Base-by-base conservation (phyloP, 1,284 basidiomycete species). In the Tylopilus sp. region DNA sequence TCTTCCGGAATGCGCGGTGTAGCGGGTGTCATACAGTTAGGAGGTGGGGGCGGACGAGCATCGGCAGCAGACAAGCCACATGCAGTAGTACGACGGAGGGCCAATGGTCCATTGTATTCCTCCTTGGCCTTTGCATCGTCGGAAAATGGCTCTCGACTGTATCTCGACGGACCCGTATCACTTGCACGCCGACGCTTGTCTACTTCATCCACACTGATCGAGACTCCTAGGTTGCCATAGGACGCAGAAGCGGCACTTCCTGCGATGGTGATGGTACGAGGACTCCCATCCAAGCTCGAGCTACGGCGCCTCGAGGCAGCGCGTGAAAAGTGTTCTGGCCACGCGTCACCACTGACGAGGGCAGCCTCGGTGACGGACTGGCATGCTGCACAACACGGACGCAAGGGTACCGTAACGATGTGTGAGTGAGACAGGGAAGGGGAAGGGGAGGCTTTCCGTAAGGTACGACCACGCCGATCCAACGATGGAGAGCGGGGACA, bases 171-270 rank as follows among this genome's bases (percentile, higher is more conserved):
- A 4, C 48, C 62, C 0, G 25, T 56, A 28, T 76, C 73, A n/a
- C 62, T 67, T 7, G 74, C 74, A 45, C 72, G 72, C 19, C 76
- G 72, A n/a, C 76, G 72, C 60, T 74, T 79, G 56, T 84, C 84
- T 2, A 83, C 76, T 62, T 87, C 84, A 57, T 87, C 85, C 0
- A 86, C 82, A 3, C 70, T 79, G 33, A 86, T 72, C 52, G 71
- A 59, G 14, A 72, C 52, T 5, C 64, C 56, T 15, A 61, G 52
- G 31, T 54, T 28, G 14, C 58, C 61, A 26, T 67, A 65, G 2
- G 64, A 54, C 8, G 64, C 51, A 33, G 60, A 56, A 28, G 63
- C 65, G 4, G 56, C 46, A 45, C 68, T 70, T 29, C 70, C 67
- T 4, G 57, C 56, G 2, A 71, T 58, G 17, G 66, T 68, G 15